Conservation (phyloP, 2,329 filamentous ascomycete genomes). For the Nemania sp. region DNA sequence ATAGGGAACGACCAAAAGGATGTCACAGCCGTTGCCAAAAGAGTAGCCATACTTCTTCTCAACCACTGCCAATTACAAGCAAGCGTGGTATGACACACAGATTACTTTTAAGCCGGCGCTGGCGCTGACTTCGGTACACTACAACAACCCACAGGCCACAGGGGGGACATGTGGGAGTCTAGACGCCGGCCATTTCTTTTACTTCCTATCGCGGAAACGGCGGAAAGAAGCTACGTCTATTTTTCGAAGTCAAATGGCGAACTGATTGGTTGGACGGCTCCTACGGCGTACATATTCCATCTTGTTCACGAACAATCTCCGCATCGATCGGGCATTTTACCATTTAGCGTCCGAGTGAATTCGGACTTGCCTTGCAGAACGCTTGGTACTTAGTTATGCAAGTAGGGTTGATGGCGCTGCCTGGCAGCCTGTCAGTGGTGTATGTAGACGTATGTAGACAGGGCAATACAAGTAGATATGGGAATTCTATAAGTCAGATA, state of each 20-base stretch:
- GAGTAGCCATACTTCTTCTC: neutral
- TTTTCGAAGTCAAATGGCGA: slow-evolving; percentile 1
- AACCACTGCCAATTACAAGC: neutral
- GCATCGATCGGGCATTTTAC: slow-evolving; percentile 19
- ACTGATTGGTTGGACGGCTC: slow-evolving; percentile 9
- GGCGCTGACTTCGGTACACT: neutral
- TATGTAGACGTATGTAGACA: neutral
- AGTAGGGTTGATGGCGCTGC: slow-evolving; percentile 9
- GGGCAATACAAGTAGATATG: slow-evolving; percentile 5
- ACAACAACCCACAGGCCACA: slow-evolving; percentile 3
- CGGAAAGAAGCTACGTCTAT: slow-evolving; percentile 8
- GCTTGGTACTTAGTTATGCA: slow-evolving; percentile 23
- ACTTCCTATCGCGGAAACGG: slow-evolving; percentile 23
- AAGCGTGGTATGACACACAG: slow-evolving; percentile 2
- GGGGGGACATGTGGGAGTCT: slow-evolving; percentile 16
- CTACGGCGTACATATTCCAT: neutral
- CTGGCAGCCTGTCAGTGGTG: slow-evolving; percentile 1
- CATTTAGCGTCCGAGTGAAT: slow-evolving; percentile 14
- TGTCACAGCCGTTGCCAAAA: neutral
- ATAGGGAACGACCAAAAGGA: neutral
- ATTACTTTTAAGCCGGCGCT: neutral
- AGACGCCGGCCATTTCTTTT: slow-evolving; percentile 22
- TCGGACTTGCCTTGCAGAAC: slow-evolving; percentile 21
- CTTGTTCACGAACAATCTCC: slow-evolving; percentile 15
- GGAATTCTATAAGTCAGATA: neutral